Percentiles rank a stretch among this genome's conserved stretches.
phyloP scores from a whole-genome alignment of 257 asterid species.

The Ilex aquifolium region DNA sequence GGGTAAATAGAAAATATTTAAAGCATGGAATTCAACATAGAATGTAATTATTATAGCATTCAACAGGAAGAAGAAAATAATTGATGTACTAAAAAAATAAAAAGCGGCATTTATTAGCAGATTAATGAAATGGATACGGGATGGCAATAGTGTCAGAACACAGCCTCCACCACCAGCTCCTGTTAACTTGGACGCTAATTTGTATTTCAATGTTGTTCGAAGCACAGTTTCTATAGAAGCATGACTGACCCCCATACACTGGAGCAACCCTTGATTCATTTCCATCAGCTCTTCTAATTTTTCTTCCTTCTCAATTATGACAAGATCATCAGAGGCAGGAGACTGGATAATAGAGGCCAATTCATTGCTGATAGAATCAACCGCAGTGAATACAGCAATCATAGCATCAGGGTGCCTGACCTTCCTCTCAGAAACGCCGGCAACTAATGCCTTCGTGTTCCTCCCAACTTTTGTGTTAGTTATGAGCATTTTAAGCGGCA shows the following conservation, averaged over 20 bases:
- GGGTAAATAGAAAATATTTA: no score
- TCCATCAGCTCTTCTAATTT: conserved; percentile 80
- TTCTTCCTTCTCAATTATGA: conserved; percentile 88
- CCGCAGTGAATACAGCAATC: conserved; percentile 78
- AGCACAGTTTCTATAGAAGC: conserved; percentile 80
- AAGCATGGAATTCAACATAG: no score
- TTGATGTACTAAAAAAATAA: no score
- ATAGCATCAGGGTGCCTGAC: conserved; percentile 68
- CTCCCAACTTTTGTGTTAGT: conserved; percentile 92
- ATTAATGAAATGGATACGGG: conserved; percentile 59
- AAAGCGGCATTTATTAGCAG: background rate
- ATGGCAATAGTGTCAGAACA: conserved; percentile 80
- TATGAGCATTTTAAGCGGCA: conserved; percentile 94
- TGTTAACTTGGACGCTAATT: conserved; percentile 75
- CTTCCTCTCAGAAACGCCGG: conserved; percentile 77
- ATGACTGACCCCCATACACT: conserved; percentile 96
- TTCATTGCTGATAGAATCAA: conserved; percentile 84
- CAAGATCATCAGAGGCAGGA: conserved; percentile 79
- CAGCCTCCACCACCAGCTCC: conserved; percentile 99
- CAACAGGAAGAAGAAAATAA: no score
- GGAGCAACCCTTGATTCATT: conserved; percentile 94
- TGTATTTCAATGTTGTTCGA: conserved; percentile 66
- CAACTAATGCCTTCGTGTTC: conserved; percentile 82
- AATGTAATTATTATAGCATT: no score
- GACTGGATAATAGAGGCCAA: conserved; percentile 70